Base-by-base conservation (phyloP, 75 land plant species). In the Azolla pinnata region DNA sequence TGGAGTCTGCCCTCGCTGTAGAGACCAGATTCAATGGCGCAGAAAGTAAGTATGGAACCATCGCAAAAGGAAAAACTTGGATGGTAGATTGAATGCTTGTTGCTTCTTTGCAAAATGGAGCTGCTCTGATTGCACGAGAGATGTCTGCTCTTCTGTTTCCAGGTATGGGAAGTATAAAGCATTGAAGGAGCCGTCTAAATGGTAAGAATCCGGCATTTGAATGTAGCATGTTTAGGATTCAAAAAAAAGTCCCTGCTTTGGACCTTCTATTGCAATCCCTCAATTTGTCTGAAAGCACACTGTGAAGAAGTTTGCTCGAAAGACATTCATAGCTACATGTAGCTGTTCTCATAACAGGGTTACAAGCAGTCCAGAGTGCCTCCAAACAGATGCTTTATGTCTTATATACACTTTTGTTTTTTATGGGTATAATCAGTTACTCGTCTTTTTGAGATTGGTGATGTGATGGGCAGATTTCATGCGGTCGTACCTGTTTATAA, bases 111-210 rank as follows among this genome's bases (percentile, higher is more conserved):
- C 14, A 38, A 38, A 14, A 38, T 38, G 14, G 42, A 38, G 7
- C 14, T 38, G 14, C 42, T 7, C 14, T 38, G 14, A 38, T 38
- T 38, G 7, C 7, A 7, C 42, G 7, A 38, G 7, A 14, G 7
- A 7, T 7, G 14, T 38, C 7, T 7, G 42, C 10, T 38, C 10
- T 7, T 7, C 14, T 38, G 10, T 30, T 31, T 31, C 9, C 35
- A 81, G 83, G 49, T 89, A 89, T 59, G 96, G 96, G 0, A 89
- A 89, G 56, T 89, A 89, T 60, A 89, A 89, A 75, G 75, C 81
- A 20, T 67, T 86, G 12, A 35, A 33, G 17, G 90, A 89, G 63
- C 84, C 96, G 23, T 75, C 84, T 2, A 89, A 86, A 69, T 89
- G 96, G 96, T 89, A 67, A 40, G 51, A 25, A 4, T 14, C 53